Conservation (phyloP, 106 monocot species). For the Dioscorea alata region DNA sequence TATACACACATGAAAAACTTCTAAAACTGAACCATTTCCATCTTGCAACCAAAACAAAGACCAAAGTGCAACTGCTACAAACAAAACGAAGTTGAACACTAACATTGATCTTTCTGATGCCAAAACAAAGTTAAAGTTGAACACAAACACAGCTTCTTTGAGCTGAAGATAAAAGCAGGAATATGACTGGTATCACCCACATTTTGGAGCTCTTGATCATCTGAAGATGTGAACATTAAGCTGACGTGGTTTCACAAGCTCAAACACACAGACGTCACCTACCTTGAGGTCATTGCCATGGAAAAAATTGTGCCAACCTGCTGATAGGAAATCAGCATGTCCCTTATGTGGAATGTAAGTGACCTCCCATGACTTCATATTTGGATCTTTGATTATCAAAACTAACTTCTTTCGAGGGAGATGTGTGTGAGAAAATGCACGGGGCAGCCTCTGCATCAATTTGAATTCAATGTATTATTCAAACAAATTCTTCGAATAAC, state of each 20-base stretch:
- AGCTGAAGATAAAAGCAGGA: no score
- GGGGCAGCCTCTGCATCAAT: conserved; percentile 21
- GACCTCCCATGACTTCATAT: conserved; percentile 17
- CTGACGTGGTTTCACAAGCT: conserved; percentile 13
- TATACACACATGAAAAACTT: no score
- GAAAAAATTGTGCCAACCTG: conserved; percentile 29
- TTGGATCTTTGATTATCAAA: conserved; percentile 17
- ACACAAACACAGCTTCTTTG: no score
- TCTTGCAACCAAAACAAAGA: no score
- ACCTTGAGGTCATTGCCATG: conserved; percentile 26
- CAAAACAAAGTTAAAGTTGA: no score
- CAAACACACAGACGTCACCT: conserved; percentile 36
- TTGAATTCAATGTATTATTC: conserved; percentile 8
- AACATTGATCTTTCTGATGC: no score
- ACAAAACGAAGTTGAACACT: no score
- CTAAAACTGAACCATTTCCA: no score
- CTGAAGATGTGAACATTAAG: conserved; percentile 33
- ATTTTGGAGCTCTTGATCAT: no score
- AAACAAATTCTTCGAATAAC: conserved; percentile 3
- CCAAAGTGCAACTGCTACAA: no score
- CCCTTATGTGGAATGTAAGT: conserved; percentile 12
- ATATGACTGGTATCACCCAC: no score
- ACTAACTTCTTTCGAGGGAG: conserved; percentile 16
- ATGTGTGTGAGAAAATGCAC: conserved; percentile 15
- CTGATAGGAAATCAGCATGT: conserved; percentile 3